Evolutionary conservation across 768 basidiomycete genomes (phyloP).

Genomic region (Mycena rebaudengoi): DNA sequence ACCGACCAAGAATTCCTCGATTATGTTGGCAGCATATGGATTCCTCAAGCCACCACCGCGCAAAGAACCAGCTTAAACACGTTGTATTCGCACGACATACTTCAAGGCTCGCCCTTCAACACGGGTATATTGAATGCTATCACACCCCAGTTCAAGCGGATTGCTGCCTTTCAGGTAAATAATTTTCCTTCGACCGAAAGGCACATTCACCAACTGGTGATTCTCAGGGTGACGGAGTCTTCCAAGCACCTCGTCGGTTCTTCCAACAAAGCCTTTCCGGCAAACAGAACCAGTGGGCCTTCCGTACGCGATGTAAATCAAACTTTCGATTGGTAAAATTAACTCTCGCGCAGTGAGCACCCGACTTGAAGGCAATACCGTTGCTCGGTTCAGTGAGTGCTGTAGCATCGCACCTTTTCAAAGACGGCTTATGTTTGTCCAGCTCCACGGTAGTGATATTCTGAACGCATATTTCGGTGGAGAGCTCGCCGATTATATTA

Average conservation of each 20-base stretch:
- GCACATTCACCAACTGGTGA: no score
- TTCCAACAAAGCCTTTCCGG: constrained; percentile 51
- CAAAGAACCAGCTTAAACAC: background rate
- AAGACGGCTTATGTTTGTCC: background rate
- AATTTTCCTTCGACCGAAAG: background rate
- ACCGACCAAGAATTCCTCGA: constrained; percentile 22
- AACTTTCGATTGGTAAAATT: background rate
- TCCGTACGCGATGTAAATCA: constrained; percentile 32
- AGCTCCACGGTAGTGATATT: constrained; percentile 47
- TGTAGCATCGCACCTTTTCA: background rate
- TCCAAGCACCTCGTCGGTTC: constrained; percentile 60
- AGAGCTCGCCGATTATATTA: constrained; percentile 45
- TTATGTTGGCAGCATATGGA: constrained; percentile 14
- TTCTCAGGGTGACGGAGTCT: constrained; percentile 51
- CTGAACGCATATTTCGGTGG: constrained; percentile 35
- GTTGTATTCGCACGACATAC: constrained; percentile 14
- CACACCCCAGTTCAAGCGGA: constrained; percentile 31
- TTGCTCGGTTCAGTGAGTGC: constrained; percentile 43
- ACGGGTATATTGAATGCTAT: constrained; percentile 17
- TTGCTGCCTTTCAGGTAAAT: constrained; percentile 27
- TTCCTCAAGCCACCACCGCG: constrained; percentile 5
- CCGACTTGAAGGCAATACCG: constrained; percentile 38
- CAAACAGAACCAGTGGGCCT: constrained; percentile 50
- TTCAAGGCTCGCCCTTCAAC: constrained; percentile 27
- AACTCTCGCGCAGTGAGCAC: constrained; percentile 38